Evolutionary conservation across 495 filamentous ascomycete genomes (phyloP).

Genomic region (Xylaria grammica): DNA sequence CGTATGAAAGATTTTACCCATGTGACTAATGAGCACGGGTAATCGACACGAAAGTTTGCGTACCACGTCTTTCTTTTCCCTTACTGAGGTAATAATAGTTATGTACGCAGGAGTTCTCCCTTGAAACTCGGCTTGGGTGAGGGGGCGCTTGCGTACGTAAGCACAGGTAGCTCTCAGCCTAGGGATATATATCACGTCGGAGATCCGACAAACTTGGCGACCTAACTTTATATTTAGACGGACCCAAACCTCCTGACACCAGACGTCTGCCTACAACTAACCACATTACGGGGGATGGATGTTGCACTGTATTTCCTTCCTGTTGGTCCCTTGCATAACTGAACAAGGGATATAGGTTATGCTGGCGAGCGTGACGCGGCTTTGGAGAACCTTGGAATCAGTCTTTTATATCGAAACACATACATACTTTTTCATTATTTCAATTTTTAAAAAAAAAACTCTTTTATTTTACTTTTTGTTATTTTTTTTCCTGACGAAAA

Average conservation of each 20-base stretch:
- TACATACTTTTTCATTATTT: no score
- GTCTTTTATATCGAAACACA: no score
- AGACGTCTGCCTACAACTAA: no score
- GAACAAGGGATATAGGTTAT: background rate
- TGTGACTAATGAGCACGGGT: background rate
- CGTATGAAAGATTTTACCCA: no score
- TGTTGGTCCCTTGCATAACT: conserved; percentile 14
- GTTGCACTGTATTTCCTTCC: background rate
- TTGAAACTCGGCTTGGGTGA: background rate
- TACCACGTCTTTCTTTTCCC: background rate
- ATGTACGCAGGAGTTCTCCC: background rate
- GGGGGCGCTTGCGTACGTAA: background rate
- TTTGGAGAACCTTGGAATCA: conserved; percentile 2
- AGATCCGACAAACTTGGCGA: background rate
- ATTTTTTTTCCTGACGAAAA: no score
- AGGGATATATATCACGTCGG: no score
- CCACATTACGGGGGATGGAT: background rate
- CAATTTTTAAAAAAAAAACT: no score
- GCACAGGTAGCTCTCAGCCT: no score
- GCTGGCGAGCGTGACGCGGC: background rate
- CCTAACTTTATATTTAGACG: background rate
- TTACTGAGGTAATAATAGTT: background rate
- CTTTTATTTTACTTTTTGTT: no score
- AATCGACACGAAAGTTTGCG: background rate
- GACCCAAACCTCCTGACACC: background rate